A percentile compares a stretch with the other conserved stretches of the same genome.
These are phyloP conservation scores for Hortiboletus campestris DNA, from an alignment of 768 basidiomycete species.

Conservation along the genomic window DNA sequence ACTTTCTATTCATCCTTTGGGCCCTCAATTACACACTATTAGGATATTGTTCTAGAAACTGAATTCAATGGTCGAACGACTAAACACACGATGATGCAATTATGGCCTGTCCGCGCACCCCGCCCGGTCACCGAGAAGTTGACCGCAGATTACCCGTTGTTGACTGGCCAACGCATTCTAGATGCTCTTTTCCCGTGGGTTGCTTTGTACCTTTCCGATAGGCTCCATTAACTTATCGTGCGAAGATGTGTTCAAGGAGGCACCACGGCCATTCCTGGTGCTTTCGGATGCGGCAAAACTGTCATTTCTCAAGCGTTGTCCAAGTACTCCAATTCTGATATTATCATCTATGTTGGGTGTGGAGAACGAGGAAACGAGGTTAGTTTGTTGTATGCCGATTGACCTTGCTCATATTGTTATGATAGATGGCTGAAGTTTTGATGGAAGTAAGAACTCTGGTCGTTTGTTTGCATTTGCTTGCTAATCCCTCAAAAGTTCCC, in stretches of 20 bases:
- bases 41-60: constrained; percentile 96
- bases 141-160: constrained; percentile 85
- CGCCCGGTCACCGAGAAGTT: constrained; percentile 95
- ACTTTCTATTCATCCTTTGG: not conserved
- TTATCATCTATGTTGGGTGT: constrained; percentile 98
- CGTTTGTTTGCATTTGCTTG: constrained; percentile 1
- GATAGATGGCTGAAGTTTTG: constrained; percentile 96
- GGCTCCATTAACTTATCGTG: not conserved
- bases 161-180: constrained; percentile 95
- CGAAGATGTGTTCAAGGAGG: constrained; percentile 91
- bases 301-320: constrained; percentile 98
- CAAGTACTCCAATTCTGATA: constrained; percentile 98
- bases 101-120: constrained; percentile 98
- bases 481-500: constrained; percentile 59
- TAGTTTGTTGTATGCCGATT: constrained; percentile 36
- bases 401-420: constrained; percentile 8
- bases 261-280: constrained; percentile 96
- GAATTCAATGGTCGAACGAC: constrained; percentile 96
- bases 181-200: constrained; percentile 95
- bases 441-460: constrained; percentile 67
- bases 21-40: not conserved
- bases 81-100: constrained; percentile 94
- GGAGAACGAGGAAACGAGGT: constrained; percentile 98
- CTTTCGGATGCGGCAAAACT: constrained; percentile 98
- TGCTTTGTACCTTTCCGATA: not conserved